Evolutionary conservation across 2,329 filamentous ascomycete genomes (phyloP).

Genomic region (Pezicula carpinea): DNA sequence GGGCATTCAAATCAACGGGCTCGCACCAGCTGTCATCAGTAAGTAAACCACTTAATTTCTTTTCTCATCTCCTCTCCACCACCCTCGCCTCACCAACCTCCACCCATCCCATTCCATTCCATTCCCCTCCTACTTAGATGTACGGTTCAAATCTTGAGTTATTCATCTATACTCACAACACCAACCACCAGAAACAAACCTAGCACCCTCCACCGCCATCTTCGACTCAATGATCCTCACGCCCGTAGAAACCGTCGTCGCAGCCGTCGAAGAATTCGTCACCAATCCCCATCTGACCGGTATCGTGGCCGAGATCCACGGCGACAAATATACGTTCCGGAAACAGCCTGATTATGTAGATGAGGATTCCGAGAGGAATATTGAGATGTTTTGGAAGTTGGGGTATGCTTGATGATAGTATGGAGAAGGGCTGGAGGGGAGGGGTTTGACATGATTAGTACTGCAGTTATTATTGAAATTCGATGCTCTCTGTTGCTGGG

Average conservation of each 20-base stretch:
- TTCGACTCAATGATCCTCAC: conserved; percentile 46
- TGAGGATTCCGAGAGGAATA: conserved; percentile 40
- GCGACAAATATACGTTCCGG: conserved; percentile 42
- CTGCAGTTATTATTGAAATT: too few relatives aligned
- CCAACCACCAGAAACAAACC: conserved; percentile 42
- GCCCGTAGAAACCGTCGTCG: conserved; percentile 43
- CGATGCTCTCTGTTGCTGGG: too few relatives aligned
- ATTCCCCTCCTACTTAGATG: too few relatives aligned
- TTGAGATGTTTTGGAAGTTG: conserved; percentile 42
- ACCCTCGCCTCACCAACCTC: too few relatives aligned
- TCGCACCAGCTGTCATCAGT: conserved; percentile 47
- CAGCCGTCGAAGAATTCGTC: conserved; percentile 39
- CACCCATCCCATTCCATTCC: too few relatives aligned
- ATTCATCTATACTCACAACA: background rate
- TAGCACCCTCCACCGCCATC: conserved; percentile 35
- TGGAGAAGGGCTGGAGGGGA: too few relatives aligned
- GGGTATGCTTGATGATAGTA: conserved; percentile 37
- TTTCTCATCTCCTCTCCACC: background rate
- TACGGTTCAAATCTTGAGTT: conserved; percentile 1
- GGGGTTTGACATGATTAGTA: too few relatives aligned
- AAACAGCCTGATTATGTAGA: conserved; percentile 42
- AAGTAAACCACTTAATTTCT: conserved; percentile 12
- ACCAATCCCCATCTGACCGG: conserved; percentile 37
- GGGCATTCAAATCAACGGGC: conserved; percentile 45
- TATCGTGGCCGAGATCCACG: conserved; percentile 46